These are phyloP conservation scores for Microdochium paspali DNA, from an alignment of 2,329 filamentous ascomycete species.

Conservation along the genomic window DNA sequence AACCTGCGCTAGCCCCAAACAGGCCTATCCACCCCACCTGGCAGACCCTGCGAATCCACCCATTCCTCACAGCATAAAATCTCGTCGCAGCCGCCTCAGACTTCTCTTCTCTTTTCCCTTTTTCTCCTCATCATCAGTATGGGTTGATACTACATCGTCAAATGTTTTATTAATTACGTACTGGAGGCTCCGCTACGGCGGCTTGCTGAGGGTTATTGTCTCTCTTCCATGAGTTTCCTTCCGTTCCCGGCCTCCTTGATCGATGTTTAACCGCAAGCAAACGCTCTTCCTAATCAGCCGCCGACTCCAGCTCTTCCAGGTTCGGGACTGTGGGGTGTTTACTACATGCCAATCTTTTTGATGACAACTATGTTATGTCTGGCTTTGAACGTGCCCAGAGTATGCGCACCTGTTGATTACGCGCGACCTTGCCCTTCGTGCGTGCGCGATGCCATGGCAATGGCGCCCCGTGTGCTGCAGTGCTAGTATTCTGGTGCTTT, in stretches of 20 bases:
- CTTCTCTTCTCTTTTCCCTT: not conserved
- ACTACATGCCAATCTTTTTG: not conserved
- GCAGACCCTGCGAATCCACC: not conserved
- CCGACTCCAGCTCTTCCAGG: slow-evolving; percentile 1
- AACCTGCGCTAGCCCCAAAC: not conserved
- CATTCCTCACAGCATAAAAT: not conserved
- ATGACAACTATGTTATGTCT: not conserved
- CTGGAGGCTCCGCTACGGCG: slow-evolving; percentile 1
- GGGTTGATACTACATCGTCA: slow-evolving; percentile 1
- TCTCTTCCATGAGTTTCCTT: slow-evolving; percentile 1
- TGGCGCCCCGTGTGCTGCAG: no score
- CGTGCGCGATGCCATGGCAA: no score
- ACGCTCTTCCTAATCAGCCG: slow-evolving; percentile 1
- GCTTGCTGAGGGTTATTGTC: slow-evolving; percentile 1
- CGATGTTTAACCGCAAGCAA: not conserved
- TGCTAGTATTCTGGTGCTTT: no score
- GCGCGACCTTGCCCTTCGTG: no score
- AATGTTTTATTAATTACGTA: slow-evolving; percentile 1
- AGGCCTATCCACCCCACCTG: not conserved
- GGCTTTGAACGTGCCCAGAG: no score
- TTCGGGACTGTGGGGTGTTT: slow-evolving; percentile 1
- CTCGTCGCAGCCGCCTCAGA: not conserved
- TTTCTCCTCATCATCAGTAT: slow-evolving; percentile 1
- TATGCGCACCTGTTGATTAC: no score
- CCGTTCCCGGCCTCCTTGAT: slow-evolving; percentile 1